phyloP scores from a whole-genome alignment of 176 grass and related monocot species.

The Oropetium thomaeum region DNA sequence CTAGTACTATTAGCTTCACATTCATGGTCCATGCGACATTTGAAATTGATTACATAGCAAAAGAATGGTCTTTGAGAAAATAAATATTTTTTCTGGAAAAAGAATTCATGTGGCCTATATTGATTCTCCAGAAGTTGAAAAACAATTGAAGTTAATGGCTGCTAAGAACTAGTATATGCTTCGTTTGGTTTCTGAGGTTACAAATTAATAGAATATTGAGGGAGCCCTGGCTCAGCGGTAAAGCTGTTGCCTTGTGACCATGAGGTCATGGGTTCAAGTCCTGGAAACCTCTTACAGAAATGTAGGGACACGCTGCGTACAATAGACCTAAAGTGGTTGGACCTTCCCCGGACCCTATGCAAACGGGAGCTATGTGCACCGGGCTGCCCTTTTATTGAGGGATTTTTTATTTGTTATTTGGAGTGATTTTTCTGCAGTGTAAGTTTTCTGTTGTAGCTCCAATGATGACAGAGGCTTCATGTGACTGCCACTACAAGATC shows the following conservation, averaged over 20 bases:
- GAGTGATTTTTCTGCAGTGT: constrained; percentile 19
- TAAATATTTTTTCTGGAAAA: not conserved
- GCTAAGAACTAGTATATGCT: not conserved
- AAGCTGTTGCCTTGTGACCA: too few relatives aligned
- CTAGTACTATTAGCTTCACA: not conserved
- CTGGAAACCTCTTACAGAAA: too few relatives aligned
- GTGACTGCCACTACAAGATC: constrained; percentile 1
- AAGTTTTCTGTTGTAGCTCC: not conserved
- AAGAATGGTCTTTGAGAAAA: not conserved
- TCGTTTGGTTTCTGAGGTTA: constrained; percentile 23
- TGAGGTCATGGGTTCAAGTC: too few relatives aligned
- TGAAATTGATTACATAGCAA: not conserved
- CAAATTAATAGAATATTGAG: constrained; percentile 6
- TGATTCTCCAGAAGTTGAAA: not conserved
- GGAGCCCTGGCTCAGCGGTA: too few relatives aligned
- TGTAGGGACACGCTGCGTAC: too few relatives aligned
- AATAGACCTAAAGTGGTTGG: too few relatives aligned
- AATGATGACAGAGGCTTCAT: not conserved
- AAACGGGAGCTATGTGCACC: too few relatives aligned
- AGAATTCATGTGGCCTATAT: not conserved
- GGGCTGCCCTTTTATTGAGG: too few relatives aligned
- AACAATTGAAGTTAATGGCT: not conserved
- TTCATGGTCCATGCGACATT: not conserved
- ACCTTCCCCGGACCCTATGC: too few relatives aligned
- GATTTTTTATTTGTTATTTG: constrained; percentile 10